These are phyloP conservation scores for Pseudogymnoascus sp. DNA, from an alignment of 2,329 filamentous ascomycete genomes.

Conservation along the genomic window DNA sequence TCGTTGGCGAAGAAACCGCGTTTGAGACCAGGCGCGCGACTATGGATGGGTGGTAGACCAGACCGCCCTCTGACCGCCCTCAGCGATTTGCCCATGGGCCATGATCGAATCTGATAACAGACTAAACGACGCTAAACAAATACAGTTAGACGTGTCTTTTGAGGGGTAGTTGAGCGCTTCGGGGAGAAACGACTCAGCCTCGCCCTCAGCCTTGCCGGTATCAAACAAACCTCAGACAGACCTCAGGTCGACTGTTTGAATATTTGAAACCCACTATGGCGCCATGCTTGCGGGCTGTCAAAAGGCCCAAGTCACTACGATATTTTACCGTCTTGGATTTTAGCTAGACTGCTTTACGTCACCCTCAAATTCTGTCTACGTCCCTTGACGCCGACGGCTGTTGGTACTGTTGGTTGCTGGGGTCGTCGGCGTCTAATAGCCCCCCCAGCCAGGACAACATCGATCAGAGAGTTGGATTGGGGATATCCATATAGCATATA, in stretches of 20 bases:
- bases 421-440: not conserved
- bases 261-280: not conserved
- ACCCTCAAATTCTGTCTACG: not conserved
- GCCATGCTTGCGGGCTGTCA: not conserved
- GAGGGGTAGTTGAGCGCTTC: not conserved
- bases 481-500: not conserved
- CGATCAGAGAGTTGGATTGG: not conserved
- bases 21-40: conserved; percentile 7
- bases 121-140: not conserved
- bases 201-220: not conserved
- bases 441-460: not conserved
- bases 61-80: not conserved
- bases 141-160: not conserved
- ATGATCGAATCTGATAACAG: conserved; percentile 2
- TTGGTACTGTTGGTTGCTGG: not conserved
- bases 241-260: not conserved
- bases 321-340: not conserved
- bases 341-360: not conserved
- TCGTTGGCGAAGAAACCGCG: conserved; percentile 11
- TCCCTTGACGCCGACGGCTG: not conserved
- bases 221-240: not conserved
- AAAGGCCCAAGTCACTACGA: not conserved
- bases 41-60: not conserved
- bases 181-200: not conserved
- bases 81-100: not conserved